Evolutionary conservation across 257 asterid genomes (phyloP).

Genomic region (Plantago elongata): DNA sequence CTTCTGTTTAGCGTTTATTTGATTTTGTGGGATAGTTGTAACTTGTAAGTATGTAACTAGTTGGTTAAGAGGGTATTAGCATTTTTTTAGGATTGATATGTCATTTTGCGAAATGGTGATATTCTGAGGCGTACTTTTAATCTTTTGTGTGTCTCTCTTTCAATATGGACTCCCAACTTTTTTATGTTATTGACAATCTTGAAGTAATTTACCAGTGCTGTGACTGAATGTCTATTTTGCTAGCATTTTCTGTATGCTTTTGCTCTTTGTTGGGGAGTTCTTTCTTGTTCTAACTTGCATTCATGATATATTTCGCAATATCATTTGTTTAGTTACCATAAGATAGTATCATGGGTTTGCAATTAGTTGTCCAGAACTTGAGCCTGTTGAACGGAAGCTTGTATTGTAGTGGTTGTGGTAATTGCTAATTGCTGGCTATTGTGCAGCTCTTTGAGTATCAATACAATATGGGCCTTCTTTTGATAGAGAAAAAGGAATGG

Average conservation of each 20-base stretch:
- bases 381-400: neutral
- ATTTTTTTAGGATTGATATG: too few relatives aligned
- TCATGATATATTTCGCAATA: neutral
- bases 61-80: too few relatives aligned
- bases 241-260: neutral
- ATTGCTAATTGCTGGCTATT: constrained; percentile 14
- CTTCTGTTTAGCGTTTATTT: too few relatives aligned
- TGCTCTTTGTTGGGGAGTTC: neutral
- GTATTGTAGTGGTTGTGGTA: neutral
- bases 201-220: too few relatives aligned
- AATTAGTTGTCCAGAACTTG: neutral
- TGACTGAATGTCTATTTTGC: neutral
- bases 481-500: constrained; percentile 96
- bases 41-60: too few relatives aligned
- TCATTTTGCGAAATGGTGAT: too few relatives aligned
- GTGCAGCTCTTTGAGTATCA: constrained; percentile 88
- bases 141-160: too few relatives aligned
- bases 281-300: neutral
- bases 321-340: constrained; percentile 3
- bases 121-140: too few relatives aligned
- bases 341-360: neutral
- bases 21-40: too few relatives aligned
- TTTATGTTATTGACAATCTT: too few relatives aligned
- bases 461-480: constrained; percentile 88
- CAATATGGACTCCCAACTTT: too few relatives aligned